Evolutionary conservation across 345 rosid genomes (phyloP).

Genomic region (Gossypium herbaceum): DNA sequence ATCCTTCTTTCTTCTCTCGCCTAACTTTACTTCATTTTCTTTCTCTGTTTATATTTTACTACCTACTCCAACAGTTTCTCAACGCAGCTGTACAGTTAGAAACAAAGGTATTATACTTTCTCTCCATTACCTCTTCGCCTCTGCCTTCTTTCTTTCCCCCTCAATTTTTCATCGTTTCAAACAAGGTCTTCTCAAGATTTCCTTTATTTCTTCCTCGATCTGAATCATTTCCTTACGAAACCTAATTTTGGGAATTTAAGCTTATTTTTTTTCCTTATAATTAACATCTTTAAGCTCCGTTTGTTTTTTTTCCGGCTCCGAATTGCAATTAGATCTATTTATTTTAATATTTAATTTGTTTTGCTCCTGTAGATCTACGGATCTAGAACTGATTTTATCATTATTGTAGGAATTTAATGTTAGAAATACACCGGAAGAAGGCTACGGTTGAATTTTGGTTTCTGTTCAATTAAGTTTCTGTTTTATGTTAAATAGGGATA

Average conservation of each 20-base stretch:
- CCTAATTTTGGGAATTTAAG: not conserved
- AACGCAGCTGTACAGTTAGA: conserved; percentile 29
- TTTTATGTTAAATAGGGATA: conserved; percentile 8
- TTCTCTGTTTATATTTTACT: not conserved
- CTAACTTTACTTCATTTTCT: not conserved
- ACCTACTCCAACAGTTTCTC: not conserved
- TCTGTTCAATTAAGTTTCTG: not conserved
- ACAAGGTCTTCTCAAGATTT: not conserved
- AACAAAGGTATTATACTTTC: not conserved
- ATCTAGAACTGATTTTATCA: not conserved
- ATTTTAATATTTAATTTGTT: not conserved
- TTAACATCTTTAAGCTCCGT: not conserved
- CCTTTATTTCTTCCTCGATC: not conserved
- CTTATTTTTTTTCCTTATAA: too few relatives aligned
- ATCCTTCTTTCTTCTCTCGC: not conserved
- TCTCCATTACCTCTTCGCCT: not conserved
- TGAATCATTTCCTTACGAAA: not conserved
- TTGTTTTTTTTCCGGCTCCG: not conserved
- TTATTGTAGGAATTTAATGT: not conserved
- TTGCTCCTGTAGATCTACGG: conserved; percentile 31
- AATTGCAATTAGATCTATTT: not conserved
- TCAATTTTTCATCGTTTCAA: not conserved
- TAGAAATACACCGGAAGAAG: not conserved
- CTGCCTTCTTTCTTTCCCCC: too few relatives aligned
- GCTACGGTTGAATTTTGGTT: not conserved